Percentiles rank a stretch among this genome's conserved stretches.
Conservation (phyloP, 2,329 filamentous ascomycete species). For the Fusarium sterilihyphosum region DNA sequence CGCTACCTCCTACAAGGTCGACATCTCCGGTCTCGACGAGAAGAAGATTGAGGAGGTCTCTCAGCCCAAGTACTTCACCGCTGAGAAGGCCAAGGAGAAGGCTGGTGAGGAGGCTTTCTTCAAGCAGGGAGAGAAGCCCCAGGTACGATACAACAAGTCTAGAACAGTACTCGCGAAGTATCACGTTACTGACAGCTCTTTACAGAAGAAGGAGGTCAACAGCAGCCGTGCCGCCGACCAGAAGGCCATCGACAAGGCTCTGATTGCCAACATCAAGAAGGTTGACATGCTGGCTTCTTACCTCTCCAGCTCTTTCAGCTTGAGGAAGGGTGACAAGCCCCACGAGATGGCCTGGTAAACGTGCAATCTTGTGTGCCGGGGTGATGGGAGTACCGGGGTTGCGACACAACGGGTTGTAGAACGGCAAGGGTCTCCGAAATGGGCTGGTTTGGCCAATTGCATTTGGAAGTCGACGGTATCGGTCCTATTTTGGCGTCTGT, state of each 20-base stretch:
- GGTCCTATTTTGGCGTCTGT: constrained; percentile 74
- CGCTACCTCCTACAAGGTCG: constrained; percentile 86
- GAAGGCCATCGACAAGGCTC: constrained; percentile 97
- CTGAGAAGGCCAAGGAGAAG: constrained; percentile 96
- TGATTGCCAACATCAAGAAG: constrained; percentile 98
- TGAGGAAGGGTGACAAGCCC: constrained; percentile 99
- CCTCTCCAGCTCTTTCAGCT: constrained; percentile 95
- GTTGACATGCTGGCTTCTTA: constrained; percentile 93
- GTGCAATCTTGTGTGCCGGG: constrained; percentile 45
- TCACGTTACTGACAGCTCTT: constrained; percentile 36
- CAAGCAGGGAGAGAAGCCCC: constrained; percentile 97
- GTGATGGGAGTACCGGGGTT: constrained; percentile 44
- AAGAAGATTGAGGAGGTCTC: constrained; percentile 87
- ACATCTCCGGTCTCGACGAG: constrained; percentile 85
- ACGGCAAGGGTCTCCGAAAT: constrained; percentile 57
- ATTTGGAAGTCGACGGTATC: constrained; percentile 73
- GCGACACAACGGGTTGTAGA: constrained; percentile 56
- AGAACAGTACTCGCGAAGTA: neutral
- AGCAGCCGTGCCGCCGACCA: constrained; percentile 95
- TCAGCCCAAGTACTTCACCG: constrained; percentile 90
- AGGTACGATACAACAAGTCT: constrained; percentile 69
- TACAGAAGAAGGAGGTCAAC: constrained; percentile 95
- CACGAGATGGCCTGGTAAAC: constrained; percentile 99
- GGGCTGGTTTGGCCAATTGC: constrained; percentile 71
- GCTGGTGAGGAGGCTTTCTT: constrained; percentile 98